Conservation (phyloP, 768 basidiomycete species). For the Leccinum longicurvipes region DNA sequence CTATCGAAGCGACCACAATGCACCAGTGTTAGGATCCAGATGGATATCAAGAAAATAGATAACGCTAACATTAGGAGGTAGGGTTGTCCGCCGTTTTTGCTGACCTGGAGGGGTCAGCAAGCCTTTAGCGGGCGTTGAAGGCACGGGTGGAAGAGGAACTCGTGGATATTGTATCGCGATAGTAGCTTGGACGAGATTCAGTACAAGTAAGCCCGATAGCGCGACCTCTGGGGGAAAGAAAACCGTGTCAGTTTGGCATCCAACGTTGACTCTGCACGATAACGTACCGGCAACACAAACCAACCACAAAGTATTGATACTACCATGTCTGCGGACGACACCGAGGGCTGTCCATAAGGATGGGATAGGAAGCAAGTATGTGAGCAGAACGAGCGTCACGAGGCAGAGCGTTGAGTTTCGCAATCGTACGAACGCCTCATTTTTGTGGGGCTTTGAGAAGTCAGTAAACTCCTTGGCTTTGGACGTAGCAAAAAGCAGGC, state of each 20-base stretch:
- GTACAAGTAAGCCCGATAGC: slow-evolving; percentile 26
- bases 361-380: slow-evolving; percentile 37
- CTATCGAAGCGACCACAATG: background rate
- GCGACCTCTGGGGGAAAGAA: slow-evolving; percentile 25
- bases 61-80: slow-evolving; percentile 22
- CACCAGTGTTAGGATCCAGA: background rate
- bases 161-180: slow-evolving; percentile 37
- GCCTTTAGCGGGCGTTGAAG: slow-evolving; percentile 20
- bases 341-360: slow-evolving; percentile 34
- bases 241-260: background rate
- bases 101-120: slow-evolving; percentile 22
- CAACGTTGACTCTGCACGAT: background rate
- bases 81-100: slow-evolving; percentile 26
- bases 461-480: slow-evolving; percentile 18
- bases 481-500: slow-evolving; percentile 23
- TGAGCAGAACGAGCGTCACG: slow-evolving; percentile 31
- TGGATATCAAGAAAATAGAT: background rate
- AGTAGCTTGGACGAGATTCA: slow-evolving; percentile 36
- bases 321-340: slow-evolving; percentile 24
- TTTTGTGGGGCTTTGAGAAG: slow-evolving; percentile 34
- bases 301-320: slow-evolving; percentile 14
- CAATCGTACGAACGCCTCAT: slow-evolving; percentile 37
- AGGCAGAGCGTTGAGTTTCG: slow-evolving; percentile 37
- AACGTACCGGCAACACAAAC: slow-evolving; percentile 32
- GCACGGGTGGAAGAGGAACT: slow-evolving; percentile 27